Base-by-base conservation (phyloP, 768 basidiomycete species). In the Lactarius sanguifluus region DNA sequence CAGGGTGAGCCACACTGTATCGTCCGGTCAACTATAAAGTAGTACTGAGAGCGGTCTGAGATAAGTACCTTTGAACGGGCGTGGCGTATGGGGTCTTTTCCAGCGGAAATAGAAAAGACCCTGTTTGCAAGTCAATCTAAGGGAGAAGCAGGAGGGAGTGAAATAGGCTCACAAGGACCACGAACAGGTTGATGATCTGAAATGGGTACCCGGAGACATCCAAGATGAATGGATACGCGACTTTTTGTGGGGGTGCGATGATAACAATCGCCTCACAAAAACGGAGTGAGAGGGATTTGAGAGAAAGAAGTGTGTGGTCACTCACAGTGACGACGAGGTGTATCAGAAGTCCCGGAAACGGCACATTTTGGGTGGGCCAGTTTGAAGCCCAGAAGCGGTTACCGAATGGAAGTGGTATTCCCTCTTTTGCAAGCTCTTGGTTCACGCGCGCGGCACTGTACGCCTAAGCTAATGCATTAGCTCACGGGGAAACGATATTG, bases 381-480 rank as follows among this genome's bases (percentile, higher is more conserved):
- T 86, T 86, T 1, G 83, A 84, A 1, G 85, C 85, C 85, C 84
- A 85, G 70, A 86, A 83, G 30, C 73, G 79, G 68, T 83, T 86
- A 2, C 83, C 83, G 61, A 85, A 85, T 0, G 85, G 85, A 0
- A 86, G 78, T 13, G 85, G 85, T n/a, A 86, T 76, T 1, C 85
- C 85, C 71, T 85, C 85, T 66, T 87, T 87, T 5, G 85, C 85
- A 5, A 87, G 80, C 61, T 86, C 85, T 76, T 86, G 85, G 64
- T 85, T 86, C 3, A 86, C 78, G 20, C 82, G 79, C 0, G 82
- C 74, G 2, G 82, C 79, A 15, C 82, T 75, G 69, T 83, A 86
- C 0, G 84, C 82, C 83, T 85, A 59, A 28, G 50, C 28, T 15
- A 28, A n/a, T 13, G 2, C 10, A 41, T 64, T 28, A 50, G 47